Evolutionary conservation across 2,329 filamentous ascomycete genomes (phyloP).

Genomic region (Aspergillus tanneri): DNA sequence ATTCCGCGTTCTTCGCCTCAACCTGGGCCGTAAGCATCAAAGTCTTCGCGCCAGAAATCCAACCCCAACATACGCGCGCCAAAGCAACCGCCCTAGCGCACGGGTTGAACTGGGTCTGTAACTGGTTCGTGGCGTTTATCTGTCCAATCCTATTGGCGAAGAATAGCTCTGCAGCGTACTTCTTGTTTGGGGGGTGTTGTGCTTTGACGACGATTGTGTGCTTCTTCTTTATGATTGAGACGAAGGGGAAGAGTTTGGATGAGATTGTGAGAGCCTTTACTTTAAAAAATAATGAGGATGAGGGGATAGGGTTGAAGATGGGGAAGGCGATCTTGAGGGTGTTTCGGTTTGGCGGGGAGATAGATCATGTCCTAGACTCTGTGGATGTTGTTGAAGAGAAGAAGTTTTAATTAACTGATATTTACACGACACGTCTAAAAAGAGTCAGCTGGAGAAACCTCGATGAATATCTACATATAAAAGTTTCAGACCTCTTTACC

Average conservation of each 20-base stretch:
- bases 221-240: not conserved
- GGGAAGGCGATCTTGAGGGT: not conserved
- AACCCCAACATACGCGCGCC: conserved; percentile 55
- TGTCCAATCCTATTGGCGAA: not conserved
- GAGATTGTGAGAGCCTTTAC: not conserved
- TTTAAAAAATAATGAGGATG: not conserved
- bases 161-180: conserved; percentile 18
- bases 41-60: conserved; percentile 60
- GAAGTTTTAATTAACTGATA: no score
- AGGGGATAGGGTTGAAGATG: not conserved
- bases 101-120: conserved; percentile 27
- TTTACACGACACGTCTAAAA: no score
- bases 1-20: not conserved
- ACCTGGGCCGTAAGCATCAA: conserved; percentile 56
- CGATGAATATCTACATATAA: no score
- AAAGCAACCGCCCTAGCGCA: conserved; percentile 55
- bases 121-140: conserved; percentile 3
- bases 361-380: no score
- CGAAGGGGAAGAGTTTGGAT: not conserved
- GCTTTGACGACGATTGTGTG: not conserved
- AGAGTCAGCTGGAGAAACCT: no score
- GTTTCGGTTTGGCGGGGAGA: no score
- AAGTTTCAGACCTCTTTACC: no score
- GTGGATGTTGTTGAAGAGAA: no score
- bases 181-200: no score